Percentiles rank a stretch among this genome's conserved stretches.
Conservation (phyloP, 2,329 filamentous ascomycete genomes). For the Madurella mycetomatis region DNA sequence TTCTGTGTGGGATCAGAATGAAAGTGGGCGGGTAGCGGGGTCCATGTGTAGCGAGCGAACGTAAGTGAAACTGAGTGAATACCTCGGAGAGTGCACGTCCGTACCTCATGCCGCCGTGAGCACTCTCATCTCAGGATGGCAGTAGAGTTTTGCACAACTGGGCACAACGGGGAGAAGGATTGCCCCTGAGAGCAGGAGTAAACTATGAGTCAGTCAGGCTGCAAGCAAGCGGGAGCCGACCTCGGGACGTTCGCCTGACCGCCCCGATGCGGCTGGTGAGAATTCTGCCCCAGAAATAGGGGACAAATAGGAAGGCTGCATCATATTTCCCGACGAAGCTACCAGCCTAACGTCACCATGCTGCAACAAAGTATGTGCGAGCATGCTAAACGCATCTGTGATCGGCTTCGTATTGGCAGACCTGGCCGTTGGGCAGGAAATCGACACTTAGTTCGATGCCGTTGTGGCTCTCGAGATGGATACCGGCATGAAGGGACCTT, state of each 20-base stretch:
- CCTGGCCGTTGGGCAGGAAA: constrained; percentile 24
- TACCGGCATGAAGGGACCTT: constrained; percentile 9
- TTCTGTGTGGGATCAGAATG: neutral
- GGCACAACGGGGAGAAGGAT: constrained; percentile 7
- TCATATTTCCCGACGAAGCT: constrained; percentile 2
- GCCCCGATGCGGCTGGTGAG: constrained; percentile 14
- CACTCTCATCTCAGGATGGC: neutral
- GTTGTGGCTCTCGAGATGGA: constrained; percentile 20
- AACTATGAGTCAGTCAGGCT: constrained; percentile 18
- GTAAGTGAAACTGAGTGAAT: neutral
- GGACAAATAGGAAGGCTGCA: constrained; percentile 18
- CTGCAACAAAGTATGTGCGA: constrained; percentile 12
- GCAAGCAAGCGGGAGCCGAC: neutral
- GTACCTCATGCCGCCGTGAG: neutral
- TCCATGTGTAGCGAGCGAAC: neutral
- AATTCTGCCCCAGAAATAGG: constrained; percentile 13
- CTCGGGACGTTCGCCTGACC: constrained; percentile 5
- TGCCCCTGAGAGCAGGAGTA: constrained; percentile 6
- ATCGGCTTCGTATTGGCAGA: constrained; percentile 17
- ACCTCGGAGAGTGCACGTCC: neutral
- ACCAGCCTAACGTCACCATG: constrained; percentile 11
- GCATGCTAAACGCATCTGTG: constrained; percentile 8
- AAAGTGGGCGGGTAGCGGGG: neutral
- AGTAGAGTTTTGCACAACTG: neutral
- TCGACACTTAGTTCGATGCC: constrained; percentile 12